Conservation (phyloP, 140 eudicot species). For the Ambrosia hybrid region DNA sequence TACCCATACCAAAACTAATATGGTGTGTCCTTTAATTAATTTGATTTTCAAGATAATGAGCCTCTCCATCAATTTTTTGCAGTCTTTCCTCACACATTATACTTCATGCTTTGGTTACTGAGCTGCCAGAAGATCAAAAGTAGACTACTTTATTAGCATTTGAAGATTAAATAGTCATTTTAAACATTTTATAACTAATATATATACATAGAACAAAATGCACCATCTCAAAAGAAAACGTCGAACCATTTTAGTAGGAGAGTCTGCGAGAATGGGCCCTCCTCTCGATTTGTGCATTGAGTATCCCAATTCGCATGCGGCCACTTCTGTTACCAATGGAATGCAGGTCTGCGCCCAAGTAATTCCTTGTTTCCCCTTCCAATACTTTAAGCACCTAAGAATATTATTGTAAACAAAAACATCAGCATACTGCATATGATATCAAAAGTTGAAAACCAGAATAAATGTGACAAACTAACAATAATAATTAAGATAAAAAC, state of each 20-base stretch:
- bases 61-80: too few species aligned
- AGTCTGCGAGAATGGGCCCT: constrained; percentile 65
- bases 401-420: neutral
- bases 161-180: neutral
- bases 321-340: constrained; percentile 66
- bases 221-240: neutral
- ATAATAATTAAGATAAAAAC: neutral
- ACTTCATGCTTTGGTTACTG: too few species aligned
- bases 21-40: too few species aligned
- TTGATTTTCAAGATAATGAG: too few species aligned
- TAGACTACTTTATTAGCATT: neutral
- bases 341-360: constrained; percentile 52
- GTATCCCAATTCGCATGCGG: constrained; percentile 38
- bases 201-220: neutral
- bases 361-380: constrained; percentile 59
- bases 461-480: neutral
- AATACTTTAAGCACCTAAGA: constrained; percentile 70
- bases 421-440: neutral
- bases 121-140: constrained; percentile 3
- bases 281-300: constrained; percentile 35
- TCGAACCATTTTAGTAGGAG: constrained; percentile 47
- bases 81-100: too few species aligned
- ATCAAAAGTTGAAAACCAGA: neutral
- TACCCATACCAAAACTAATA: too few species aligned
- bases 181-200: neutral